Percentiles rank a stretch among this genome's conserved stretches.
Evolutionary conservation across 106 monocot species (phyloP).

Genomic region (Alisma plantagoaquatica): DNA sequence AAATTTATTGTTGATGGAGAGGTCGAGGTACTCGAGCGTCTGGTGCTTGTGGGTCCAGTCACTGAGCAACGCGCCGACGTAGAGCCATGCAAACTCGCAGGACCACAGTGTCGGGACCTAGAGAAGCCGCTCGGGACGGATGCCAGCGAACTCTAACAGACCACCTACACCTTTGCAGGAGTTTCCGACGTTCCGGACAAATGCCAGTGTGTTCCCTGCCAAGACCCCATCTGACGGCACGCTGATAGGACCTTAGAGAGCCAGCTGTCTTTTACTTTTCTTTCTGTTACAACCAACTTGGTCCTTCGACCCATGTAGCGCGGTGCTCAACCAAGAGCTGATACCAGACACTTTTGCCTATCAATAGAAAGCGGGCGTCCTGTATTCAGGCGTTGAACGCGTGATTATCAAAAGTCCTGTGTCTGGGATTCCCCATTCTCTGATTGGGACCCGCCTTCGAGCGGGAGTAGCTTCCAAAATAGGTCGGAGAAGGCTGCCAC

Average conservation of each 20-base stretch:
- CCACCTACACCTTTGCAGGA: constrained; percentile 52
- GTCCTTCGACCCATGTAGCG: constrained; percentile 35
- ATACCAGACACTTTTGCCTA: no score
- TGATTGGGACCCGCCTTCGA: no score
- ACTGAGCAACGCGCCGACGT: constrained; percentile 61
- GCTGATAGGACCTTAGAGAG: no score
- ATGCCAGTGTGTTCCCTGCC: constrained; percentile 61
- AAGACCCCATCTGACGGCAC: constrained; percentile 57
- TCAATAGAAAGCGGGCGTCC: no score
- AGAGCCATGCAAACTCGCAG: constrained; percentile 76
- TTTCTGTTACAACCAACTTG: no score
- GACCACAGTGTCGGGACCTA: constrained; percentile 18
- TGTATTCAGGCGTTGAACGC: no score
- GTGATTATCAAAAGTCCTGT: no score
- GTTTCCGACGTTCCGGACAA: constrained; percentile 57
- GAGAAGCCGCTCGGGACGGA: constrained; percentile 41
- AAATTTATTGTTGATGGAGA: constrained; percentile 49
- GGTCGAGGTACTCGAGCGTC: constrained; percentile 77
- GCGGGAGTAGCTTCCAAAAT: no score
- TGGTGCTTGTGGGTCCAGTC: constrained; percentile 82
- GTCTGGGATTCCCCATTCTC: no score
- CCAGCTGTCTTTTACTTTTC: no score
- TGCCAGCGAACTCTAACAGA: constrained; percentile 72
- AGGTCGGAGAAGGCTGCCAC: no score
- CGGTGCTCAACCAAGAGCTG: no score